phyloP scores from a whole-genome alignment of 1,139 yeast species.

The Entelexis sorbosivorans region DNA sequence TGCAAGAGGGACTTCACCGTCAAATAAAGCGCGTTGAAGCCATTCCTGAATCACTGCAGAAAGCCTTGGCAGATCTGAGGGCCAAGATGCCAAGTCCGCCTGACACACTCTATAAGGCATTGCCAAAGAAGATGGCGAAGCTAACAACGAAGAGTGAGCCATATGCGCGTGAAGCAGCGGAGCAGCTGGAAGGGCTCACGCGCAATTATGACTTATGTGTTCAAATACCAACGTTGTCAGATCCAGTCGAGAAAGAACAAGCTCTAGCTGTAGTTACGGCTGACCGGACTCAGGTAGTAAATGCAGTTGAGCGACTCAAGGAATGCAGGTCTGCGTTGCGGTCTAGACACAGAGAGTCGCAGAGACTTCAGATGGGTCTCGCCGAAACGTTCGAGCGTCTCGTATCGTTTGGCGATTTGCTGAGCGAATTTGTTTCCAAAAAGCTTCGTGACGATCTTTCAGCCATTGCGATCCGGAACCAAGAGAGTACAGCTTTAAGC shows the following conservation, averaged over 20 bases:
- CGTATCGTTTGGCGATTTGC: constrained; percentile 7
- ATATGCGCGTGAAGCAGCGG: constrained; percentile 61
- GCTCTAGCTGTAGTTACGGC: constrained; percentile 30
- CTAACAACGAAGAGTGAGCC: constrained; percentile 26
- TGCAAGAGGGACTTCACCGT: constrained; percentile 29
- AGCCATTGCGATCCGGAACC: constrained; percentile 27
- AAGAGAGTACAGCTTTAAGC: constrained; percentile 24
- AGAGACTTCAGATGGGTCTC: constrained; percentile 15
- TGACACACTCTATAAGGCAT: constrained; percentile 6
- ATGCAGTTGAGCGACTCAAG: constrained; percentile 24
- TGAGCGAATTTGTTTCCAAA: constrained; percentile 13
- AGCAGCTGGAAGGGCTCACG: constrained; percentile 58
- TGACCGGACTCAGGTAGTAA: constrained; percentile 35
- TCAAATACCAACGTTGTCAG: constrained; percentile 27
- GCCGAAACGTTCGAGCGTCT: constrained; percentile 15
- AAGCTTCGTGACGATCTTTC: constrained; percentile 20
- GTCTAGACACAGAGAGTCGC: constrained; percentile 13
- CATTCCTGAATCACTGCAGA: constrained; percentile 27
- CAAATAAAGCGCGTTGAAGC: constrained; percentile 30
- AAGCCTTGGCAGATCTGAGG: constrained; percentile 22
- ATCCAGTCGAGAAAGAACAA: constrained; percentile 25
- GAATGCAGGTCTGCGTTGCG: constrained; percentile 7
- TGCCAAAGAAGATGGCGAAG: constrained; percentile 20
- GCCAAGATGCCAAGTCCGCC: constrained; percentile 20
- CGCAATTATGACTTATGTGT: constrained; percentile 73